Conservation (phyloP, 129 eudicot species). For the Chrysanthemum makinoi region DNA sequence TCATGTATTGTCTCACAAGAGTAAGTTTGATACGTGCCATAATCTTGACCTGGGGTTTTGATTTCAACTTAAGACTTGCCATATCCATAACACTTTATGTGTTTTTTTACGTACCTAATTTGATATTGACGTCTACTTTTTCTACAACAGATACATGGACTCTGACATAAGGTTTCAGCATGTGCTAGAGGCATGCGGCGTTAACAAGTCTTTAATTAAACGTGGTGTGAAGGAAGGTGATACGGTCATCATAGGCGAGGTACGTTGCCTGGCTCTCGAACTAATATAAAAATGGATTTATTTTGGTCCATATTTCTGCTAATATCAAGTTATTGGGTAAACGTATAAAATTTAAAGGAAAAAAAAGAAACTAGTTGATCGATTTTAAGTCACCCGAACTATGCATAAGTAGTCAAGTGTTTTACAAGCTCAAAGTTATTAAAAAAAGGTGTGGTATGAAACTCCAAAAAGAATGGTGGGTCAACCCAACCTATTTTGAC, state of each 20-base stretch:
- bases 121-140: constrained; percentile 21
- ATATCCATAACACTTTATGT: background rate
- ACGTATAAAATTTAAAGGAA: background rate
- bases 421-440: too few relatives aligned
- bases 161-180: constrained; percentile 94
- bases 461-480: background rate
- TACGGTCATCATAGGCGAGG: constrained; percentile 84
- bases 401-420: too few relatives aligned
- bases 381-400: too few relatives aligned
- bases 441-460: background rate
- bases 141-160: constrained; percentile 59
- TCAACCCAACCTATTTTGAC: constrained; percentile 18
- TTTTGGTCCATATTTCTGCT: background rate
- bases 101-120: background rate
- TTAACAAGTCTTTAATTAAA: constrained; percentile 68
- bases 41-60: too few relatives aligned
- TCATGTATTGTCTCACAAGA: background rate
- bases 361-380: background rate
- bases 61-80: too few relatives aligned
- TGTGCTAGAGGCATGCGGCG: constrained; percentile 91
- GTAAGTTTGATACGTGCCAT: too few relatives aligned
- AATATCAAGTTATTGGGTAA: background rate
- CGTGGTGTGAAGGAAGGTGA: constrained; percentile 99
- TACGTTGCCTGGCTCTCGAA: constrained; percentile 28
- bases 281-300: background rate